A percentile compares a stretch with the other conserved stretches of the same genome.
phyloP scores from a whole-genome alignment of 306 rosid genomes.

The Citrullus mucosospermus region DNA sequence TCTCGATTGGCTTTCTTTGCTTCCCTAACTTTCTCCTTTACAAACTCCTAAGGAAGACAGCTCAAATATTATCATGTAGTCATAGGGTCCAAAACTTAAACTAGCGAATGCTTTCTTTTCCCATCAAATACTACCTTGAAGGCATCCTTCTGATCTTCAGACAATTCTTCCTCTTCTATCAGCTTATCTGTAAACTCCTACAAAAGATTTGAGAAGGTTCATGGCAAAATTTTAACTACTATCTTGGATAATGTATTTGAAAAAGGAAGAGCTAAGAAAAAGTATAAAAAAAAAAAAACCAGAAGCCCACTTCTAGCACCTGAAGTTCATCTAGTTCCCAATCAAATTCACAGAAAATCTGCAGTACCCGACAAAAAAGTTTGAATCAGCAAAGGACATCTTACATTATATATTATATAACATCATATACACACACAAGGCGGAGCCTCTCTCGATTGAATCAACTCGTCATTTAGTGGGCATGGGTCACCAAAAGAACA shows the following conservation, averaged over 20 bases:
- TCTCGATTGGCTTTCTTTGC: conserved; percentile 60
- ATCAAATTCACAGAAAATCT: conserved; percentile 77
- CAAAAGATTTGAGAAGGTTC: neutral
- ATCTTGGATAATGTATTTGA: neutral
- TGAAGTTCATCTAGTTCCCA: conserved; percentile 78
- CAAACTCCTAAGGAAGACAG: conserved; percentile 40
- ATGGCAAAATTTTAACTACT: neutral
- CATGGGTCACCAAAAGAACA: conserved; percentile 1
- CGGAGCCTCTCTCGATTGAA: neutral
- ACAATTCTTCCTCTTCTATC: conserved; percentile 55
- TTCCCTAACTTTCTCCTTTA: conserved; percentile 70
- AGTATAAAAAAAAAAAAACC: neutral
- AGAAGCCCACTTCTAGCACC: conserved; percentile 27
- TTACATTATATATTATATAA: neutral
- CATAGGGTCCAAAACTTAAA: neutral
- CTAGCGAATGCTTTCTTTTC: neutral
- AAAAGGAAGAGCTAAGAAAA: neutral
- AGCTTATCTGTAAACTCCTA: conserved; percentile 70
- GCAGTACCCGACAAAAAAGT: conserved; percentile 11
- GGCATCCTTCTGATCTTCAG: conserved; percentile 51
- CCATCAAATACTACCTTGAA: conserved; percentile 42
- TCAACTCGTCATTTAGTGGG: neutral
- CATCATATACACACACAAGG: neutral
- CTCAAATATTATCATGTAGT: neutral
- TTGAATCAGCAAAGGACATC: conserved; percentile 1